These are phyloP conservation scores for Claviceps sp. DNA, from an alignment of 2,329 filamentous ascomycete species.

Conservation along the genomic window DNA sequence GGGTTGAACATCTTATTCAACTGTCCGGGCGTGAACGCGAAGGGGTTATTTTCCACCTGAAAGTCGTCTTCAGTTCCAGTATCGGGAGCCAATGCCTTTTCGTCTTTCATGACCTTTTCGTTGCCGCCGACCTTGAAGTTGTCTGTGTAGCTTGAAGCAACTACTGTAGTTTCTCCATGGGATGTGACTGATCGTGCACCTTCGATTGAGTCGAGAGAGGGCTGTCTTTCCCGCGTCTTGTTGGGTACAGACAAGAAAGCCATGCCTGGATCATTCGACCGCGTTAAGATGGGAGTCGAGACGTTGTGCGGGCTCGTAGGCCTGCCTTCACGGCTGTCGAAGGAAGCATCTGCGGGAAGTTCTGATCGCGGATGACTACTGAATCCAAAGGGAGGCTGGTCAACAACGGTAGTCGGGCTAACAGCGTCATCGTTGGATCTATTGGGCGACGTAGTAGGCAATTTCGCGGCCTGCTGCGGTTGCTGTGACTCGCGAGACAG, in stretches of 20 bases:
- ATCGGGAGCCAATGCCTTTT: constrained; percentile 61
- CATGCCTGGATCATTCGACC: constrained; percentile 31
- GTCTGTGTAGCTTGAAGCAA: constrained; percentile 30
- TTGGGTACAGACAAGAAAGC: constrained; percentile 55
- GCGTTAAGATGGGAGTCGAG: constrained; percentile 40
- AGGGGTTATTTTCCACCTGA: constrained; percentile 62
- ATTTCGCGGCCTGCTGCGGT: constrained; percentile 10
- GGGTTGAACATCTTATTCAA: constrained; percentile 81
- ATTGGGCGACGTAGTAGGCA: constrained; percentile 23
- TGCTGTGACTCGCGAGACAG: constrained; percentile 14
- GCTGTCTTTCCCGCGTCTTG: constrained; percentile 44
- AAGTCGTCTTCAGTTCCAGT: constrained; percentile 67
- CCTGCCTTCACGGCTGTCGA: constrained; percentile 52
- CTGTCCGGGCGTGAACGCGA: constrained; percentile 74
- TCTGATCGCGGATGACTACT: constrained; percentile 24
- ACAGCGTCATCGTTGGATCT: constrained; percentile 25
- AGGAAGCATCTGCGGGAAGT: constrained; percentile 41
- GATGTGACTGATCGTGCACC: constrained; percentile 44
- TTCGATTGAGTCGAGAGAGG: constrained; percentile 57
- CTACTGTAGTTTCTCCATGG: constrained; percentile 50
- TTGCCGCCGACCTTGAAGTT: constrained; percentile 29
- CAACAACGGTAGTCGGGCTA: constrained; percentile 25
- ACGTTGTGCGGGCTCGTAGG: constrained; percentile 64
- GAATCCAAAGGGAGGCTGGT: constrained; percentile 16
- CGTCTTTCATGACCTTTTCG: constrained; percentile 47